These are phyloP conservation scores for Tetracladium maxilliforme DNA, from an alignment of 2,329 filamentous ascomycete species.

Conservation along the genomic window DNA sequence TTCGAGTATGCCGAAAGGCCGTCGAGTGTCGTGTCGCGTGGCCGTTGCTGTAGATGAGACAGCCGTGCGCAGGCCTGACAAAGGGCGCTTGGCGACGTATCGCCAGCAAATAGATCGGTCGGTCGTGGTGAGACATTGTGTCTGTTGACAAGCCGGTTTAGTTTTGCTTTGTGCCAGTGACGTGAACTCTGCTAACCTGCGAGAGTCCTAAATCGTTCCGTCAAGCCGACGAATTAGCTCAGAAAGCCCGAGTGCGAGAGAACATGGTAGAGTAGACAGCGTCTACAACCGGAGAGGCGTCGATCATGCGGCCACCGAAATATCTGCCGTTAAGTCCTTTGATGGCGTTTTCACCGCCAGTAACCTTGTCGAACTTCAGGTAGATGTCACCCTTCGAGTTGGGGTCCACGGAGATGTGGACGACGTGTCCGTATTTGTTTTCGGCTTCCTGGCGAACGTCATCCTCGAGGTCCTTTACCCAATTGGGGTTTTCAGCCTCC, in stretches of 20 bases:
- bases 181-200: background rate
- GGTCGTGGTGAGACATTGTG: background rate
- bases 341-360: constrained; percentile 93
- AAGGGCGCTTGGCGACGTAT: background rate
- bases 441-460: constrained; percentile 90
- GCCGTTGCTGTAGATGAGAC: too few relatives aligned
- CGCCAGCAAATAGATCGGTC: background rate
- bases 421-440: constrained; percentile 89
- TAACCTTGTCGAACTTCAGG: constrained; percentile 92
- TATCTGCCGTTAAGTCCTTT: constrained; percentile 94
- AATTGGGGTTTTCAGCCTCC: constrained; percentile 62
- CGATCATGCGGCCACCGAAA: constrained; percentile 87
- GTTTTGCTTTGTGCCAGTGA: background rate
- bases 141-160: background rate
- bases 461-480: constrained; percentile 88
- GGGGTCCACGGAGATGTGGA: constrained; percentile 89
- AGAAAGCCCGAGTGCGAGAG: constrained; percentile 72
- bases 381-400: constrained; percentile 95
- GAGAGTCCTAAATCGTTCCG: background rate
- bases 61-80: background rate
- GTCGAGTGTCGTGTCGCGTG: too few relatives aligned
- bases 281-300: constrained; percentile 90
- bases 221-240: constrained; percentile 15
- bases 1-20: too few relatives aligned
- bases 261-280: constrained; percentile 97